phyloP scores from a whole-genome alignment of 2,329 filamentous ascomycete species.

The Aspergillus candidus region DNA sequence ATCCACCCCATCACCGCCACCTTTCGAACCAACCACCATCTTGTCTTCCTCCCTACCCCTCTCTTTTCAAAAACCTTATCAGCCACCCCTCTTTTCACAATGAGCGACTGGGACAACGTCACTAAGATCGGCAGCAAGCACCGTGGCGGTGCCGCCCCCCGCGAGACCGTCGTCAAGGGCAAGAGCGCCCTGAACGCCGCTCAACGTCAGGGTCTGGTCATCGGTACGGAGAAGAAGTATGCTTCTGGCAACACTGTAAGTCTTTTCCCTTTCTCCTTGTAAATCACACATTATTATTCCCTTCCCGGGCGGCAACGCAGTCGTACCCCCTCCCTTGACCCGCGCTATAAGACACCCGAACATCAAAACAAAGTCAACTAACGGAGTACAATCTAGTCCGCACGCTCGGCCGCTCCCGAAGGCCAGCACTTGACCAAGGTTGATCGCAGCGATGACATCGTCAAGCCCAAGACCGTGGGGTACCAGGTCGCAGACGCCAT shows the following conservation, averaged over 20 bases:
- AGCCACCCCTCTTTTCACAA: slow-evolving; percentile 24
- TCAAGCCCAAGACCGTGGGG: slow-evolving; percentile 91
- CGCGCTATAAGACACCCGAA: slow-evolving; percentile 11
- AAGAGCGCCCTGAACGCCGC: slow-evolving; percentile 83
- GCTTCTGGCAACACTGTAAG: slow-evolving; percentile 71
- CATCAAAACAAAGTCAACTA: background rate
- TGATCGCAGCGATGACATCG: slow-evolving; percentile 93
- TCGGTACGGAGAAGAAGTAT: slow-evolving; percentile 90
- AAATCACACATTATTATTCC: too few relatives aligned
- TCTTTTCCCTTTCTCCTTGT: slow-evolving; percentile 14
- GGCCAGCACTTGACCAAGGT: slow-evolving; percentile 97
- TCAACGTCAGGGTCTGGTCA: slow-evolving; percentile 66
- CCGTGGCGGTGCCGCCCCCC: slow-evolving; percentile 58
- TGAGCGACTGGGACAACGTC: slow-evolving; percentile 79
- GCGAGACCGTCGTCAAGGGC: slow-evolving; percentile 85
- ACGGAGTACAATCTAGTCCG: slow-evolving; percentile 29
- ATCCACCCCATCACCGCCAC: slow-evolving; percentile 5
- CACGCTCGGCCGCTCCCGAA: slow-evolving; percentile 52
- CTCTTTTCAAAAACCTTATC: background rate
- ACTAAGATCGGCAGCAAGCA: slow-evolving; percentile 93
- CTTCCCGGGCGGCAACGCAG: too few relatives aligned
- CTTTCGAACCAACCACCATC: slow-evolving; percentile 1
- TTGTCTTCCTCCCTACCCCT: background rate
- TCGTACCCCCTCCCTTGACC: background rate
- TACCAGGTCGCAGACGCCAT: slow-evolving; percentile 76